Base-by-base conservation (phyloP, 169 alveolate species). In the Cytauxzoon felis region DNA sequence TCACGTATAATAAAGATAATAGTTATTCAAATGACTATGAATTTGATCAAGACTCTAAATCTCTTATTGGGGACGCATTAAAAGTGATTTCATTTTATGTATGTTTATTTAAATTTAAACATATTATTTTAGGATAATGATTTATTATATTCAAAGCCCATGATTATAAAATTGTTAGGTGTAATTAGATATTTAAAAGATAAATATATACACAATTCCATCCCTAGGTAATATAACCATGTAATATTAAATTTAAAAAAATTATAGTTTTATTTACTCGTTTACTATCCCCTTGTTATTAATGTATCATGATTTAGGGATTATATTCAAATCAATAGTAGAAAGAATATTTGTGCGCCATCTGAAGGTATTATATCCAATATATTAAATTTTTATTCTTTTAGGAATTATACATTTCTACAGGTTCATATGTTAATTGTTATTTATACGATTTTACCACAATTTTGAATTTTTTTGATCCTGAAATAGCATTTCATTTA, bases 391-490 rank as follows among this genome's bases (percentile, higher is more conserved):
- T 18, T 49, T 18, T 29, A 49, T 5, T 3, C 13, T n/a, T 49
- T 19, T 49, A 49, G 59, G 26, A 62, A 29, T 71, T 56, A 16
- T 71, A 71, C 61, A 38, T 60, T 4, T 40, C 75, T 1, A 49
- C 82, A 0, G 82, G 82, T 1, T 71, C 82, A 4, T 71, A 61
- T 40, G 82, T 71, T 21, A 52, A 62, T 32, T 61, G 53, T 41
- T 64, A 61, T 11, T 69, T 71, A 57, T 52, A 32, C 11, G 82
- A 71, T 30, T 71, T 71, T 50, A 61, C 41, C 33, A 71, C 82
- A 1, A 59, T 71, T 54, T 65, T 71, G n/a, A 71, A 60, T 27
- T 71, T 71, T 33, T 71, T 71, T 34, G 73, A 60, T 23, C 82
- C 82, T 11, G 68, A 71, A 45, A 57, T 71, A 4, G 59, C 82